These are phyloP conservation scores for Yamadazyma kanchanaburiensis DNA, from an alignment of 1,139 yeast genomes.

Conservation along the genomic window DNA sequence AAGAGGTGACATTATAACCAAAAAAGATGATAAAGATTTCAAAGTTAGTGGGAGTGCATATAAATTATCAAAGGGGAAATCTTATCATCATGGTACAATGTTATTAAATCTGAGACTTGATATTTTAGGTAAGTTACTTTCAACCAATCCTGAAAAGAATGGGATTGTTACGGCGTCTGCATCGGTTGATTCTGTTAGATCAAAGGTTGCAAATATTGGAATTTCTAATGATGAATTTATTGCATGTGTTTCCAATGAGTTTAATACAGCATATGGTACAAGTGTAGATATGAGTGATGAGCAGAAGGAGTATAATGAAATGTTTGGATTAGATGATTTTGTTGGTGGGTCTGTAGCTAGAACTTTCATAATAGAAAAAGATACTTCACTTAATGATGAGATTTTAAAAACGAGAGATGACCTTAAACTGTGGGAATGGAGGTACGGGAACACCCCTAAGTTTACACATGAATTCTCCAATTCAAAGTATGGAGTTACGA, in stretches of 20 bases:
- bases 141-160: conserved; percentile 28
- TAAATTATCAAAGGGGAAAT: conserved; percentile 75
- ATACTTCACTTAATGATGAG: conserved; percentile 42
- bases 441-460: conserved; percentile 66
- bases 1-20: conserved; percentile 74
- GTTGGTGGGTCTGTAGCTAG: conserved; percentile 16
- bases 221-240: conserved; percentile 47
- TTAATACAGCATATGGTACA: conserved; percentile 32
- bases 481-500: conserved; percentile 24
- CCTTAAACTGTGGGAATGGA: conserved; percentile 66
- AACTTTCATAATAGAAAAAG: conserved; percentile 21
- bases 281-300: conserved; percentile 6
- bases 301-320: conserved; percentile 19
- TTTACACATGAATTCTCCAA: conserved; percentile 47
- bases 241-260: conserved; percentile 43
- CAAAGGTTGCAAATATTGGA: conserved; percentile 68
- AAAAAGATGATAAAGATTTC: conserved; percentile 23
- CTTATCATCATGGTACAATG: conserved; percentile 98
- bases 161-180: conserved; percentile 56
- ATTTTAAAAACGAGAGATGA: conserved; percentile 41
- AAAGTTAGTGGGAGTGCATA: conserved; percentile 92
- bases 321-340: conserved; percentile 35
- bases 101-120: conserved; percentile 63
- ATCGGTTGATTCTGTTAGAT: conserved; percentile 69
- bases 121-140: conserved; percentile 52